Conservation (phyloP, 352 stramenopile genomes). For the Phytophthora syringae region DNA sequence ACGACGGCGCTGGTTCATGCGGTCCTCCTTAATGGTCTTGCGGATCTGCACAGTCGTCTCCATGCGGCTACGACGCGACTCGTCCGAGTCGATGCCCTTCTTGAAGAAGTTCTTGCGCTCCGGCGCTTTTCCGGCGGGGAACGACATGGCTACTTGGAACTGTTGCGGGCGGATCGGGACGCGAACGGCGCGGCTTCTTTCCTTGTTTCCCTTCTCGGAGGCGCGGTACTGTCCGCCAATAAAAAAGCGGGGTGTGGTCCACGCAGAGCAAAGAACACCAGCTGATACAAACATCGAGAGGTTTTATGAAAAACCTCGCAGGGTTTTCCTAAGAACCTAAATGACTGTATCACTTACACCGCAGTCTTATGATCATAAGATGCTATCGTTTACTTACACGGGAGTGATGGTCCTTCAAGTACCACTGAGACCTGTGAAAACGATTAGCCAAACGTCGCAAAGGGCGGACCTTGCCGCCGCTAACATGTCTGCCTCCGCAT, state of each 20-base stretch:
- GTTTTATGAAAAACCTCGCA: conserved; percentile 43
- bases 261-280: conserved; percentile 27
- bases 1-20: conserved; percentile 76
- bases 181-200: conserved; percentile 34
- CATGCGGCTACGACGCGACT: conserved; percentile 73
- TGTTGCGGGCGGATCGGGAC: conserved; percentile 19
- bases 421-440: background rate
- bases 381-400: conserved; percentile 5
- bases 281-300: conserved; percentile 20
- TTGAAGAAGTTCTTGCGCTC: conserved; percentile 84
- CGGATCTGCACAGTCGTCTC: conserved; percentile 88
- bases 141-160: conserved; percentile 59
- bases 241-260: conserved; percentile 30
- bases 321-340: conserved; percentile 3
- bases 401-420: conserved; percentile 29
- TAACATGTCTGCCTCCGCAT: background rate
- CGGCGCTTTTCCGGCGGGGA: conserved; percentile 67
- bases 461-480: conserved; percentile 10
- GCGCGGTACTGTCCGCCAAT: conserved; percentile 33
- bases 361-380: no score
- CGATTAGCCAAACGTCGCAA: conserved; percentile 13
- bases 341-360: background rate
- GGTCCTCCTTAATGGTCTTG: conserved; percentile 85
- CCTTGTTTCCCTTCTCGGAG: conserved; percentile 40
- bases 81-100: conserved; percentile 81